Evolutionary conservation across 202 grass and related monocot species (phyloP), one percentile per base, ranked within the genome.

Genomic region (Brachypodium distachyon): DNA sequence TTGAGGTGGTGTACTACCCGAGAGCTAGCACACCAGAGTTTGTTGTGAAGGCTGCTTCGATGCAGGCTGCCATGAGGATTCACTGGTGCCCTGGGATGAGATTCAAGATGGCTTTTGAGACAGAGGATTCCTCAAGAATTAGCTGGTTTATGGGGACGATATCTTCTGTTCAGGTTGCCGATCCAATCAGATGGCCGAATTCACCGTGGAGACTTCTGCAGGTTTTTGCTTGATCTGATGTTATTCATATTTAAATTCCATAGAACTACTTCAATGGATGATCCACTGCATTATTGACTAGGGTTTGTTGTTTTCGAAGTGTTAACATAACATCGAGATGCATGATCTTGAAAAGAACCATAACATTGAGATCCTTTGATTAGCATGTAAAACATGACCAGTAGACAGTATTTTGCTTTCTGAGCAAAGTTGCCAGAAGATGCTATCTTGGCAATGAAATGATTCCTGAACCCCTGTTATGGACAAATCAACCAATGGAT

Each of bases 71-170:
- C 3, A 88, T 83, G 87, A 85, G 87, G 84, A 83, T 90, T 60
- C 87, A 83, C 19, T 93, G 91, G 91, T 93, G 85, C 75, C 85
- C 82, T 0, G 87, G 91, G 46, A 90, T 93, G 91, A 80, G 91
- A 65, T 93, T 90, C 83, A 93, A 90, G 79, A 93, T 90, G 91
- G 87, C 91, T 1, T 93, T 93, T 48, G 91, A 93, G 74, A 93
- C 91, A 4, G 91, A 93, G 79, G 91, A 93, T 58, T 93, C 82
- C 1, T 93, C 91, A 16, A 93, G 87, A 72, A 90, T 93, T 26
- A 93, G 91, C 67, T 93, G 91, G 91, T 93, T 93, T 76, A 93
- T 93, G 91, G 91, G 91, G 22, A 90, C 82, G 0, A 90, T 93
- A 55, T 85, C 91, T 77, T 90, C 87, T 16, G 85, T 78, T 81